These are phyloP conservation scores for Lasiodiplodia theobromae DNA, from an alignment of 2,329 filamentous ascomycete species.

Conservation along the genomic window DNA sequence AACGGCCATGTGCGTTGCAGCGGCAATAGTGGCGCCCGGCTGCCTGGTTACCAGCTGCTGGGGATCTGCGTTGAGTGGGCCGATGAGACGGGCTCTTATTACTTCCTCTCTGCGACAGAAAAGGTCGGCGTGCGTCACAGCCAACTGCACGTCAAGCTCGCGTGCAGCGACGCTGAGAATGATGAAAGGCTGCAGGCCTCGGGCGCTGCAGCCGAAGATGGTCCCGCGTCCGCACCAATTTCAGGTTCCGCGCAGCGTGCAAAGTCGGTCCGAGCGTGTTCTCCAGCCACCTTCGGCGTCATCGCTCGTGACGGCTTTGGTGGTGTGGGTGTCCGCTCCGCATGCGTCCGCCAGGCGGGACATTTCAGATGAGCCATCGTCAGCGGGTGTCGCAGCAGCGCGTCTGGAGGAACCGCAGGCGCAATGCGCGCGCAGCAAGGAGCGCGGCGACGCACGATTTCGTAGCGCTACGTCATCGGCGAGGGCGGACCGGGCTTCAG, in stretches of 20 bases:
- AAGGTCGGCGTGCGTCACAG: not conserved
- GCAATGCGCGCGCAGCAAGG: slow-evolving; percentile 24
- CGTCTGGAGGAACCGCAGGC: slow-evolving; percentile 18
- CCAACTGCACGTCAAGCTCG: slow-evolving; percentile 15
- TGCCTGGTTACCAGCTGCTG: not conserved
- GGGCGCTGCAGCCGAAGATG: not conserved
- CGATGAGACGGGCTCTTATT: not conserved
- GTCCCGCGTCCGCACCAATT: slow-evolving; percentile 3
- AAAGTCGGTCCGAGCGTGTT: slow-evolving; percentile 24
- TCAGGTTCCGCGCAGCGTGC: not conserved
- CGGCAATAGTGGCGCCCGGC: not conserved
- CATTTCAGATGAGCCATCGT: slow-evolving; percentile 18
- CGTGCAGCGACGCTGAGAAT: slow-evolving; percentile 1
- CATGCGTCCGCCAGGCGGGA: slow-evolving; percentile 15
- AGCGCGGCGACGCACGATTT: slow-evolving; percentile 24
- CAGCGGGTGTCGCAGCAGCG: slow-evolving; percentile 19
- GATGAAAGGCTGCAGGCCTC: slow-evolving; percentile 24
- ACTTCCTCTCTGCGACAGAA: not conserved
- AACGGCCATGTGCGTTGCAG: not conserved
- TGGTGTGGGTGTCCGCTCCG: not conserved
- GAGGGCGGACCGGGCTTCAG: slow-evolving; percentile 20
- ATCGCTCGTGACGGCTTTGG: not conserved
- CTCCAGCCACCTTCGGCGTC: slow-evolving; percentile 16
- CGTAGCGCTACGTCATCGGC: slow-evolving; percentile 18
- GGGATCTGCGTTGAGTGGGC: not conserved